Conservation (phyloP, 2,329 filamentous ascomycete species). For the Fonsecaea pedrosoi region DNA sequence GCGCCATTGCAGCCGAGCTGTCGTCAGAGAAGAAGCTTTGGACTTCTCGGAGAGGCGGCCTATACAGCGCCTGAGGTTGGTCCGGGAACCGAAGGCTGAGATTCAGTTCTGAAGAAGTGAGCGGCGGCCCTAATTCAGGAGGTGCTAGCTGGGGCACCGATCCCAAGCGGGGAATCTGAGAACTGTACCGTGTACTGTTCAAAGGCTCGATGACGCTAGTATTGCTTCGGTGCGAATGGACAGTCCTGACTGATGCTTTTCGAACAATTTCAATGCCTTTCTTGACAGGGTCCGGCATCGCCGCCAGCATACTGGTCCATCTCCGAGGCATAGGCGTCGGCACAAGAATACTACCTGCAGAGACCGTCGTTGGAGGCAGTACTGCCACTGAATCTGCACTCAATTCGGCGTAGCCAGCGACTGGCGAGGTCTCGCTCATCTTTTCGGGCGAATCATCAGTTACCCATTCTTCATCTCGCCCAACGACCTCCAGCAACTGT, state of each 20-base stretch:
- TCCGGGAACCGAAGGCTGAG: slow-evolving; percentile 39
- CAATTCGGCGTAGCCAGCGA: slow-evolving; percentile 37
- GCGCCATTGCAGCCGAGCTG: slow-evolving; percentile 42
- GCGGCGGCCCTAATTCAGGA: slow-evolving; percentile 37
- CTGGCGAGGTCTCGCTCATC: slow-evolving; percentile 27
- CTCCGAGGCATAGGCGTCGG: slow-evolving; percentile 28
- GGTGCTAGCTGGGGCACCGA: slow-evolving; percentile 34
- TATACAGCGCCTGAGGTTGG: slow-evolving; percentile 21
- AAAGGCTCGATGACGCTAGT: slow-evolving; percentile 37
- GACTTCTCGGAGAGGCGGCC: slow-evolving; percentile 41
- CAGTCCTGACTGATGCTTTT: slow-evolving; percentile 35
- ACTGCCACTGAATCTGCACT: slow-evolving; percentile 35
- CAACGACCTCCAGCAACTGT: background rate
- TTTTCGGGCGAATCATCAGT: slow-evolving; percentile 31
- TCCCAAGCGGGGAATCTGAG: slow-evolving; percentile 24
- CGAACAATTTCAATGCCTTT: slow-evolving; percentile 34
- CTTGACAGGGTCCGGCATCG: slow-evolving; percentile 36
- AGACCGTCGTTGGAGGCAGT: slow-evolving; percentile 20
- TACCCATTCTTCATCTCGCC: slow-evolving; percentile 28
- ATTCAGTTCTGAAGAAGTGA: slow-evolving; percentile 35
- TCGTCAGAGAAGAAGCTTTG: slow-evolving; percentile 50
- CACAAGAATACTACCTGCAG: slow-evolving; percentile 22
- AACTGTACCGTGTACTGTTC: slow-evolving; percentile 37
- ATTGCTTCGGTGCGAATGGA: slow-evolving; percentile 37
- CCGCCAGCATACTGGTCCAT: slow-evolving; percentile 38